These are phyloP conservation scores for Fusarium mangiferae DNA, from an alignment of 2,329 filamentous ascomycete genomes.

Conservation along the genomic window DNA sequence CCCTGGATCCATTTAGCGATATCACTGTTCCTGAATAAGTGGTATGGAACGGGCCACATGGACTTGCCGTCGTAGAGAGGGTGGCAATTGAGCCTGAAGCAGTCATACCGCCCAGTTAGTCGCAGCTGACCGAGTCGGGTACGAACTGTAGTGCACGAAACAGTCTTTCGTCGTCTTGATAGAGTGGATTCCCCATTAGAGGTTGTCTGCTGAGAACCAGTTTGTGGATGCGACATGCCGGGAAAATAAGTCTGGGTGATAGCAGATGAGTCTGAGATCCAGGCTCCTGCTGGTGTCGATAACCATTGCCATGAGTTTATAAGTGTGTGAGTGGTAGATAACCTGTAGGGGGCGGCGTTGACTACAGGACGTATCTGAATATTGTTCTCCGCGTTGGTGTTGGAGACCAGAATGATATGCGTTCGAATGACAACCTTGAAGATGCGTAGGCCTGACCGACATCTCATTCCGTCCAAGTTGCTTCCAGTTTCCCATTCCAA, in stretches of 20 bases:
- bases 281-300: not conserved
- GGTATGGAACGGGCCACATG: conserved; percentile 64
- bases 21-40: conserved; percentile 66
- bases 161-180: conserved; percentile 46
- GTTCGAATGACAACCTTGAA: conserved; percentile 1
- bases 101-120: conserved; percentile 65
- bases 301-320: not conserved
- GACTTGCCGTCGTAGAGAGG: conserved; percentile 61
- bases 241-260: not conserved
- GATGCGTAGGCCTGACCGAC: not conserved
- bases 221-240: conserved; percentile 49
- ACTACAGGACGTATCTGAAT: not conserved
- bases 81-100: conserved; percentile 67
- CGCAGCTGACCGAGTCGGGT: conserved; percentile 64
- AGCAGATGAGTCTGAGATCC: not conserved
- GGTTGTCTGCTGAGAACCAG: conserved; percentile 49
- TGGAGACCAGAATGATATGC: not conserved
- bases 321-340: not conserved
- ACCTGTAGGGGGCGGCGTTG: not conserved
- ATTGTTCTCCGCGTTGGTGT: not conserved
- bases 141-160: conserved; percentile 53
- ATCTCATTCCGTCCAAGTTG: not conserved
- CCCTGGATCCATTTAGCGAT: conserved; percentile 12
- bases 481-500: not conserved
- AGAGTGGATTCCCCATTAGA: conserved; percentile 52